Evolutionary conservation across 495 filamentous ascomycete species (phyloP).

Genomic region (Penicillium arizonense): DNA sequence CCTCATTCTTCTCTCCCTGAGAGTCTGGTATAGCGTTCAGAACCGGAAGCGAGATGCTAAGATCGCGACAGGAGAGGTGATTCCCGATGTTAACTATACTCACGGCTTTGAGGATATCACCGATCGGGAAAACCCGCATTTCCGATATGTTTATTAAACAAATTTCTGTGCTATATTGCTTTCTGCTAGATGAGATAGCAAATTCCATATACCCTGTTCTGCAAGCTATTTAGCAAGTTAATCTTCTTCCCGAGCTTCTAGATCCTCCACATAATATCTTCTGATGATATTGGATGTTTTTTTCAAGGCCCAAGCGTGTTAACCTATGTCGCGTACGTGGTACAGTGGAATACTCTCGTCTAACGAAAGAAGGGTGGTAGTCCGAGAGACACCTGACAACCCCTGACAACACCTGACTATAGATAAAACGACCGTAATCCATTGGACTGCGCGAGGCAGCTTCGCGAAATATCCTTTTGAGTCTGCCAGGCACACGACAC

Average conservation of each 20-base stretch:
- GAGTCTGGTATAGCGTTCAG: conserved; percentile 28
- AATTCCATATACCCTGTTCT: no score
- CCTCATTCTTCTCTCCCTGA: conserved; percentile 26
- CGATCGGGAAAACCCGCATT: conserved; percentile 41
- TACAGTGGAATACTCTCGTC: no score
- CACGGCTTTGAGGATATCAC: conserved; percentile 47
- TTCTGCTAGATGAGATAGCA: background rate
- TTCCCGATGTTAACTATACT: conserved; percentile 22
- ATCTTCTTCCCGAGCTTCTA: no score
- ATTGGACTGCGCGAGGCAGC: background rate
- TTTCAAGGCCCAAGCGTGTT: no score
- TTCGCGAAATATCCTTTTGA: background rate
- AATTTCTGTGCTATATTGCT: background rate
- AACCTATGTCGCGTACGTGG: no score
- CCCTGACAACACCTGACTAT: no score
- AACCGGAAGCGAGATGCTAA: conserved; percentile 33
- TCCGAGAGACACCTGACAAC: no score
- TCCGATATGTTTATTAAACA: conserved; percentile 43
- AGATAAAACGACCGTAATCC: background rate
- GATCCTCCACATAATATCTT: no score
- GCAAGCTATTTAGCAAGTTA: no score
- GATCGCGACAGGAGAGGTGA: conserved; percentile 24
- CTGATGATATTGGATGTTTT: no score
- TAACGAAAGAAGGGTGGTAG: no score
- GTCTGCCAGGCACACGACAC: background rate